Conservation (phyloP, 768 basidiomycete genomes). For the Nidularia sp. region DNA sequence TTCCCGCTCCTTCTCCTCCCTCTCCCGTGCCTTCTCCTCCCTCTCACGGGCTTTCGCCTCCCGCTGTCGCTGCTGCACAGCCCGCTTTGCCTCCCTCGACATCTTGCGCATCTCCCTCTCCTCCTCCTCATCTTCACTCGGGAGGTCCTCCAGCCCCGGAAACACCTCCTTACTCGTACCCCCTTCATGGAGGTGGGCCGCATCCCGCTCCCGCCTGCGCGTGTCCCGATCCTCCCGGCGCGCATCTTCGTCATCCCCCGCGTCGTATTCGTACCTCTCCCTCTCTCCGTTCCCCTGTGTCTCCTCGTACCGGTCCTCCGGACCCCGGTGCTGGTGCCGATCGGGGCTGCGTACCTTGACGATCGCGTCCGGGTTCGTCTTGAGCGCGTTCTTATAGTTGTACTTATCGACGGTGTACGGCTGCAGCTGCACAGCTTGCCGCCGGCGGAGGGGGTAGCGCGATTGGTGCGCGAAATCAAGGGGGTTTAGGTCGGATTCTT, state of each 20-base stretch:
- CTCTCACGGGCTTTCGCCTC: conserved; percentile 14
- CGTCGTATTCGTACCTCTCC: conserved; percentile 8
- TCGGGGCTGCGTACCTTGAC: conserved; percentile 38
- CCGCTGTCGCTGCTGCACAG: conserved; percentile 10
- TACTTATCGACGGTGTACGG: conserved; percentile 59
- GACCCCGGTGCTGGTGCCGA: conserved; percentile 17
- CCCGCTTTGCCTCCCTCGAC: conserved; percentile 25
- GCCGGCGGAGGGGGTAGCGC: conserved; percentile 54
- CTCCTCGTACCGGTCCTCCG: conserved; percentile 24
- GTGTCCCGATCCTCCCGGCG: conserved; percentile 12
- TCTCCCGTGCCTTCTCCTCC: conserved; percentile 9
- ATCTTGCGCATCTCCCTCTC: conserved; percentile 21
- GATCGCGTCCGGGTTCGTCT: conserved; percentile 62
- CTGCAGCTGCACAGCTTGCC: conserved; percentile 51
- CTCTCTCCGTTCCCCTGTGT: conserved; percentile 7
- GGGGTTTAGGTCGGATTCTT: neutral
- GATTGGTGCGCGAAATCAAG: neutral
- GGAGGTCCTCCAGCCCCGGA: conserved; percentile 25
- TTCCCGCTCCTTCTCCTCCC: conserved; percentile 5
- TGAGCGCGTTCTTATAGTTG: conserved; percentile 48
- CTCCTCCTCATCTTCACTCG: conserved; percentile 40
- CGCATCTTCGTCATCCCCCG: conserved; percentile 9
- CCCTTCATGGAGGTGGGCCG: too few relatives aligned
- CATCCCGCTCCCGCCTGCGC: neutral
- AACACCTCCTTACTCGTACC: neutral